Percentiles rank a stretch among this genome's conserved stretches.
Conservation (phyloP, 1,284 basidiomycete species). For the Gomphus sp. region DNA sequence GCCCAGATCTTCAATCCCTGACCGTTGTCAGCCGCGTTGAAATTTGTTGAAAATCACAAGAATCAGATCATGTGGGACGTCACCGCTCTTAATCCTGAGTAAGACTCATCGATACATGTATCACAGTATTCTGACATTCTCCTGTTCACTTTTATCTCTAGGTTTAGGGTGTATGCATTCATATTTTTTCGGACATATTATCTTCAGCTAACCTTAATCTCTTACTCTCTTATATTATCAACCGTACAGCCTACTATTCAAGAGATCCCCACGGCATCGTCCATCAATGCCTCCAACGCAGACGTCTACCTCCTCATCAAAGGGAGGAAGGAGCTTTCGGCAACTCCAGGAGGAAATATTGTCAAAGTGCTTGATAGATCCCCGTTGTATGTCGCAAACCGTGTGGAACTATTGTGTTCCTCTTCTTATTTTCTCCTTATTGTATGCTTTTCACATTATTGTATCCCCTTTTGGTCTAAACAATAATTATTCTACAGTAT, state of each 20-base stretch:
- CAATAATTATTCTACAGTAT: too few relatives aligned
- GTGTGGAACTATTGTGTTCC: too few relatives aligned
- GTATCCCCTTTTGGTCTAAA: too few relatives aligned
- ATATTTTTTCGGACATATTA: not conserved
- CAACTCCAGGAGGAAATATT: constrained; percentile 12
- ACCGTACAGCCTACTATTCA: constrained; percentile 24
- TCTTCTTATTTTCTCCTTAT: too few relatives aligned
- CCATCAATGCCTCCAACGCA: constrained; percentile 20
- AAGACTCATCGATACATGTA: not conserved
- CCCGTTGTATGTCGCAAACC: too few relatives aligned
- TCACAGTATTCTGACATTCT: not conserved
- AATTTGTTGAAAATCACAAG: constrained; percentile 15
- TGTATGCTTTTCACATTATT: too few relatives aligned
- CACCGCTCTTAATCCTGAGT: constrained; percentile 15
- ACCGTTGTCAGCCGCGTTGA: constrained; percentile 16
- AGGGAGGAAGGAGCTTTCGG: constrained; percentile 12
- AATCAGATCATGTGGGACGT: constrained; percentile 15
- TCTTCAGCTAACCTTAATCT: not conserved
- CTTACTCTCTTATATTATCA: not conserved
- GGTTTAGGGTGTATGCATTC: constrained; percentile 4
- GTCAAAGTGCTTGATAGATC: too few relatives aligned
- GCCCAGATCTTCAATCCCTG: not conserved
- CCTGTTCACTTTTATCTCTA: not conserved
- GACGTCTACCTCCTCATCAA: constrained; percentile 19
- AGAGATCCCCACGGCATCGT: constrained; percentile 14